Percentiles rank a stretch among this genome's conserved stretches.
These are phyloP conservation scores for Chrysopogon serrulatus DNA, from an alignment of 176 grass and related monocot genomes.

Conservation along the genomic window DNA sequence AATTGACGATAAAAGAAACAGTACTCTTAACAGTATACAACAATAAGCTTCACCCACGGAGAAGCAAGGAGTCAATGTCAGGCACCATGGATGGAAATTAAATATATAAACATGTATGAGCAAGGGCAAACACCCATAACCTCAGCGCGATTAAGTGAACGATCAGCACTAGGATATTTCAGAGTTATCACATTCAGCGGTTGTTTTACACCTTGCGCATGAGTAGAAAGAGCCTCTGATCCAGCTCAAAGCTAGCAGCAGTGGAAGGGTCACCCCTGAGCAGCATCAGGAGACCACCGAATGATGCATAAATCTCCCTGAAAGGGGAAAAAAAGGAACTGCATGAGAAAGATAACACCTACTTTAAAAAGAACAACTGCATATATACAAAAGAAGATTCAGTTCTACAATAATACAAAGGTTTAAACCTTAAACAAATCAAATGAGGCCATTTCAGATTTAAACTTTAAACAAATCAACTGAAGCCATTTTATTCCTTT, in stretches of 20 bases:
- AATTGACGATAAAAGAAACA: neutral
- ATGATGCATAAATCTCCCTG: conserved; percentile 58
- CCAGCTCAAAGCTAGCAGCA: conserved; percentile 33
- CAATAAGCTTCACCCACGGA: neutral
- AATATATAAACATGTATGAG: neutral
- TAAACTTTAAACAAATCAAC: neutral
- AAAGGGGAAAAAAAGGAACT: neutral
- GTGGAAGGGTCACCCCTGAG: conserved; percentile 48
- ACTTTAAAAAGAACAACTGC: neutral
- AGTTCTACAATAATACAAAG: neutral
- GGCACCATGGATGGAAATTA: neutral
- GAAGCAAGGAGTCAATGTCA: neutral
- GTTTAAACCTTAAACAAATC: neutral
- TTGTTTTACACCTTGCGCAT: conserved; percentile 43
- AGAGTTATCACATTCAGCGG: neutral
- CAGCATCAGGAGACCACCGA: conserved; percentile 52
- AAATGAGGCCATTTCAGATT: neutral
- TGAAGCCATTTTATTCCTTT: neutral
- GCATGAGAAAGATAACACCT: neutral
- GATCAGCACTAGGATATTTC: neutral
- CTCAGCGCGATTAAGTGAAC: neutral
- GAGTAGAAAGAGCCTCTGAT: conserved; percentile 59
- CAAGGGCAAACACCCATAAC: neutral
- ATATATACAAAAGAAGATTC: neutral
- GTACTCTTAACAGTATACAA: neutral